Evolutionary conservation across 164 flowering plant genomes (phyloP).

Genomic region (Magnolia officinalis): DNA sequence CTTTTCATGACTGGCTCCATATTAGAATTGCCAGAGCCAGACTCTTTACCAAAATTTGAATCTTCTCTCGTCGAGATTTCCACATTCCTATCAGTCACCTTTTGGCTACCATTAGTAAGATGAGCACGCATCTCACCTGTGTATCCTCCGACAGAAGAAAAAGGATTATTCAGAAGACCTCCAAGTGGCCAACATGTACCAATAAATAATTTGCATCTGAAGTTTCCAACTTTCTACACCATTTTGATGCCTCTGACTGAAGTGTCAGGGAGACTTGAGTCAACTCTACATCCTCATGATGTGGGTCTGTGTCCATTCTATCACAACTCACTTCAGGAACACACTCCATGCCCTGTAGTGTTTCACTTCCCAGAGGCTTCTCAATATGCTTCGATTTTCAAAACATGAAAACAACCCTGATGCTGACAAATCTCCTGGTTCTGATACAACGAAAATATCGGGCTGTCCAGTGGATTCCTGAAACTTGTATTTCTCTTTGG

Average conservation of each 20-base stretch:
- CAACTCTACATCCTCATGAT: slow-evolving; percentile 10
- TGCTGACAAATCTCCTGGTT: slow-evolving; percentile 37
- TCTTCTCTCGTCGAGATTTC: slow-evolving; percentile 13
- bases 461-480: slow-evolving; percentile 27
- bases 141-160: slow-evolving; percentile 15
- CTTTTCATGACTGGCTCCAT: slow-evolving; percentile 9
- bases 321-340: slow-evolving; percentile 12
- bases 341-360: slow-evolving; percentile 9
- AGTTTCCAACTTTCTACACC: slow-evolving; percentile 18
- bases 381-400: slow-evolving; percentile 13
- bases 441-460: slow-evolving; percentile 17
- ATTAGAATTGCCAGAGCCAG: slow-evolving; percentile 13
- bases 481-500: slow-evolving; percentile 38
- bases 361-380: slow-evolving; percentile 21
- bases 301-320: slow-evolving; percentile 6
- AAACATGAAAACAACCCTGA: slow-evolving; percentile 31
- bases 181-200: slow-evolving; percentile 31
- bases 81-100: slow-evolving; percentile 6
- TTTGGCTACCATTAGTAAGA: slow-evolving; percentile 8
- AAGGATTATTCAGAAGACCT: slow-evolving; percentile 27
- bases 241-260: slow-evolving; percentile 16
- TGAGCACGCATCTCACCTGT: slow-evolving; percentile 7
- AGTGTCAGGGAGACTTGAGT: slow-evolving; percentile 11
- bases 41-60: slow-evolving; percentile 15
- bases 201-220: slow-evolving; percentile 21